Evolutionary conservation across 2,329 filamentous ascomycete species (phyloP).

Genomic region (Pseudogymnoascus sp.): DNA sequence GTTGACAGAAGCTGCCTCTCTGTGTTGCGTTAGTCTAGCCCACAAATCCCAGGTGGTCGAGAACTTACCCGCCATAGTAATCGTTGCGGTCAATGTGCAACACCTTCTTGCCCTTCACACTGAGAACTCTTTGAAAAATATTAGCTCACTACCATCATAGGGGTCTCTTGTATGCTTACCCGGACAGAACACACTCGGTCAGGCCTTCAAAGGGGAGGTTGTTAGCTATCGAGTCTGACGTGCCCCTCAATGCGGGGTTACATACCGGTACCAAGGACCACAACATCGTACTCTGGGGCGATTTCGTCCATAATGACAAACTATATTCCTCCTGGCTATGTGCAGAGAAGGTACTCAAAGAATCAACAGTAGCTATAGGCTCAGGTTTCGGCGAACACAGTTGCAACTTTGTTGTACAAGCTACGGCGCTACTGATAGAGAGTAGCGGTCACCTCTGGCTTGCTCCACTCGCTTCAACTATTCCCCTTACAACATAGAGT

Average conservation of each 20-base stretch:
- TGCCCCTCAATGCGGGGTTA: slow-evolving; percentile 30
- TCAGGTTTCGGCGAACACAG: slow-evolving; percentile 1
- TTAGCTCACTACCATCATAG: slow-evolving; percentile 16
- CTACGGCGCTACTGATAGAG: slow-evolving; percentile 7
- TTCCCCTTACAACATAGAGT: slow-evolving; percentile 8
- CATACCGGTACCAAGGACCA: slow-evolving; percentile 95
- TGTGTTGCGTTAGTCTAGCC: slow-evolving; percentile 32
- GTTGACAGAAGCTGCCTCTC: slow-evolving; percentile 93
- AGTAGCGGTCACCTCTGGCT: slow-evolving; percentile 9
- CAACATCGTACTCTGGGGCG: slow-evolving; percentile 94
- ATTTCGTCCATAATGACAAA: slow-evolving; percentile 80
- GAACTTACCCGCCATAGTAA: slow-evolving; percentile 87
- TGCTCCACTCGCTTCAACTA: slow-evolving; percentile 8
- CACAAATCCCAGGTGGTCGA: slow-evolving; percentile 12
- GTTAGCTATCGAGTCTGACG: slow-evolving; percentile 22
- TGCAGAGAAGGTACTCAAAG: not conserved
- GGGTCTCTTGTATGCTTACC: slow-evolving; percentile 46
- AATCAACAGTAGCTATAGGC: not conserved
- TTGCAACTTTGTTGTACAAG: slow-evolving; percentile 1
- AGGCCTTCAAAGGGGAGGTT: slow-evolving; percentile 51
- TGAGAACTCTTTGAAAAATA: slow-evolving; percentile 60
- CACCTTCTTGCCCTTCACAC: slow-evolving; percentile 98
- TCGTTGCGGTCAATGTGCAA: slow-evolving; percentile 98
- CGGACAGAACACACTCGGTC: slow-evolving; percentile 98
- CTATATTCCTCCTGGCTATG: not conserved